Percentiles rank a stretch among this genome's conserved stretches.
Evolutionary conservation across 2,329 filamentous ascomycete species (phyloP).

Genomic region (Colletotrichum somersetense): DNA sequence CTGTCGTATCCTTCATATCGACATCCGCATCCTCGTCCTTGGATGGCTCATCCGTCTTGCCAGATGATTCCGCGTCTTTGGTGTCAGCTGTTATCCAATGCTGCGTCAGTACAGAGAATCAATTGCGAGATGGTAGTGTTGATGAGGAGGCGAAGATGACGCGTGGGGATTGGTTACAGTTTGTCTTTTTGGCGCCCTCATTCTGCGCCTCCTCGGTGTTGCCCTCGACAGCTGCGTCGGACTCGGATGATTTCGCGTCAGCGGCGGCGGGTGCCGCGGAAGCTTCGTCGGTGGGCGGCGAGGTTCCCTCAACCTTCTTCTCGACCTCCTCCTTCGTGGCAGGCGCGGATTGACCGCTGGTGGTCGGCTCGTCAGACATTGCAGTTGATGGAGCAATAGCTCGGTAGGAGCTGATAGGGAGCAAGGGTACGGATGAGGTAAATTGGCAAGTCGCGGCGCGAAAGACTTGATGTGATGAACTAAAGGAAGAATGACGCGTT

Average conservation of each 20-base stretch:
- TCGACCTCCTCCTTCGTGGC: constrained; percentile 39
- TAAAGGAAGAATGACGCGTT: constrained; percentile 46
- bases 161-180: constrained; percentile 50
- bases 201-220: constrained; percentile 43
- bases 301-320: constrained; percentile 52
- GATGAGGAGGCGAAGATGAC: constrained; percentile 3
- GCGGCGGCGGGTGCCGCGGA: constrained; percentile 43
- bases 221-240: constrained; percentile 45
- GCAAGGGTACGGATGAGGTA: constrained; percentile 33
- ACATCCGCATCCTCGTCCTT: constrained; percentile 58
- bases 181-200: constrained; percentile 46
- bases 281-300: constrained; percentile 51
- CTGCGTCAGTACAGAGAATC: constrained; percentile 21
- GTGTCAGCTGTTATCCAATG: constrained; percentile 44
- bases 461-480: constrained; percentile 36
- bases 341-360: constrained; percentile 40
- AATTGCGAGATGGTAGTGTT: constrained; percentile 38
- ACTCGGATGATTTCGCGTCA: constrained; percentile 47
- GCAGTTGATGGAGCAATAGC: constrained; percentile 43
- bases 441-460: constrained; percentile 38
- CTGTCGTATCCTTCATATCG: constrained; percentile 79
- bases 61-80: constrained; percentile 47
- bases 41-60: constrained; percentile 49
- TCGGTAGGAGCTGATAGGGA: constrained; percentile 15
- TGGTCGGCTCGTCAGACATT: constrained; percentile 56